These are phyloP conservation scores for Baorangia bicolor DNA, from an alignment of 768 basidiomycete genomes.

Conservation along the genomic window DNA sequence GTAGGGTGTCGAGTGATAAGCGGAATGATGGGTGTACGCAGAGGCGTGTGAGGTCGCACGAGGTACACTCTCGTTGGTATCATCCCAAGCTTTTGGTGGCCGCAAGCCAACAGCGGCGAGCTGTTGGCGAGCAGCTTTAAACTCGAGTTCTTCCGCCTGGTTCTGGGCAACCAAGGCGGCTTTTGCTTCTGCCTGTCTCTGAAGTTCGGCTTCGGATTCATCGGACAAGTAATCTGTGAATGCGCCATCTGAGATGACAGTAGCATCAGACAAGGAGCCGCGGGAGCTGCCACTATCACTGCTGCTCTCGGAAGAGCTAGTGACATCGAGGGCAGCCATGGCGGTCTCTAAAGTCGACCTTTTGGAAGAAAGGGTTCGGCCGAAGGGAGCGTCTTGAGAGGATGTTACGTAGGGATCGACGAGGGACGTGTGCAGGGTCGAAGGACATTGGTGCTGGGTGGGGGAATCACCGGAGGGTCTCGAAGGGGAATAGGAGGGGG, in stretches of 20 bases:
- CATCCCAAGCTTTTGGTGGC: constrained; percentile 76
- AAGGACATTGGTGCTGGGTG: constrained; percentile 17
- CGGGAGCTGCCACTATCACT: constrained; percentile 51
- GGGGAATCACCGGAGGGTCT: constrained; percentile 23
- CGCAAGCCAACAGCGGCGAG: constrained; percentile 71
- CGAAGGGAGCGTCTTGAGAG: constrained; percentile 32
- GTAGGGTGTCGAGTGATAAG: constrained; percentile 29
- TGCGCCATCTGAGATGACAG: constrained; percentile 80
- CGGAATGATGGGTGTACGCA: constrained; percentile 26
- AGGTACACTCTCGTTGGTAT: constrained; percentile 41
- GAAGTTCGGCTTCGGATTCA: constrained; percentile 87
- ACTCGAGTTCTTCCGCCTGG: constrained; percentile 77
- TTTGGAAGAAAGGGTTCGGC: constrained; percentile 35
- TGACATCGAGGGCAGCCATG: constrained; percentile 39
- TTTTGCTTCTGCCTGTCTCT: constrained; percentile 79
- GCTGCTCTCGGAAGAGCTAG: constrained; percentile 54
- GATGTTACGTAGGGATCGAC: constrained; percentile 22
- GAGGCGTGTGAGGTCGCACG: constrained; percentile 24
- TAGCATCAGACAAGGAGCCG: constrained; percentile 67
- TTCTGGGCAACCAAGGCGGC: constrained; percentile 79
- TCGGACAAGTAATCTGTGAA: constrained; percentile 92
- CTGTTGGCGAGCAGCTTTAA: constrained; percentile 76
- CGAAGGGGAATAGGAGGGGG: constrained; percentile 31
- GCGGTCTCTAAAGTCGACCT: constrained; percentile 38
- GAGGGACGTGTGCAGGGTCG: constrained; percentile 19